These are phyloP conservation scores for Collybia sordida DNA, from an alignment of 768 basidiomycete genomes.

Conservation along the genomic window DNA sequence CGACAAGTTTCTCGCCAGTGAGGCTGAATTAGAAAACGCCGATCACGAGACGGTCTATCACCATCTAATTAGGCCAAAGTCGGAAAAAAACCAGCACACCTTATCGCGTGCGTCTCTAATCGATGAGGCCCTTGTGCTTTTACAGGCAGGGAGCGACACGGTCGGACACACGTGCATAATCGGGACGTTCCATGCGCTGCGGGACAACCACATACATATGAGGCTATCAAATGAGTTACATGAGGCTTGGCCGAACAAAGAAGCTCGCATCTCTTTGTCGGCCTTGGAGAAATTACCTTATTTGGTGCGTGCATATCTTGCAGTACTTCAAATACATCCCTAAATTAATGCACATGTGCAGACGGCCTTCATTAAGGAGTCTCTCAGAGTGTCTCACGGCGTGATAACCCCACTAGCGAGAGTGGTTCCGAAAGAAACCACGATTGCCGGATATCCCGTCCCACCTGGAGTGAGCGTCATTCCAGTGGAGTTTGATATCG, in stretches of 20 bases:
- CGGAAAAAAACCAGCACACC: background rate
- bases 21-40: background rate
- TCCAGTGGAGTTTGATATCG: background rate
- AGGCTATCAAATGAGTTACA: background rate
- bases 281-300: no score
- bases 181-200: slow-evolving; percentile 4
- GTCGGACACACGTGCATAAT: slow-evolving; percentile 6
- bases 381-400: no score
- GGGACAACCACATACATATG: background rate
- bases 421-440: no score
- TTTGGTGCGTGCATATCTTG: no score
- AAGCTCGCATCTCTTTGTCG: background rate
- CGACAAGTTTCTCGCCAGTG: slow-evolving; percentile 3
- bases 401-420: no score
- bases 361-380: no score
- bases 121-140: slow-evolving; percentile 7
- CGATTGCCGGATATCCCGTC: background rate
- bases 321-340: no score
- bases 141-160: slow-evolving; percentile 7
- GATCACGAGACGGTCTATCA: slow-evolving; percentile 28
- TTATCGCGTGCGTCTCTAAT: background rate
- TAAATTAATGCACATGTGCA: no score
- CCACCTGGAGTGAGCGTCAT: slow-evolving; percentile 1
- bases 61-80: slow-evolving; percentile 17
- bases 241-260: slow-evolving; percentile 2